Base-by-base conservation (phyloP, 805 yeast genomes). In the Lipomyces japonicus region DNA sequence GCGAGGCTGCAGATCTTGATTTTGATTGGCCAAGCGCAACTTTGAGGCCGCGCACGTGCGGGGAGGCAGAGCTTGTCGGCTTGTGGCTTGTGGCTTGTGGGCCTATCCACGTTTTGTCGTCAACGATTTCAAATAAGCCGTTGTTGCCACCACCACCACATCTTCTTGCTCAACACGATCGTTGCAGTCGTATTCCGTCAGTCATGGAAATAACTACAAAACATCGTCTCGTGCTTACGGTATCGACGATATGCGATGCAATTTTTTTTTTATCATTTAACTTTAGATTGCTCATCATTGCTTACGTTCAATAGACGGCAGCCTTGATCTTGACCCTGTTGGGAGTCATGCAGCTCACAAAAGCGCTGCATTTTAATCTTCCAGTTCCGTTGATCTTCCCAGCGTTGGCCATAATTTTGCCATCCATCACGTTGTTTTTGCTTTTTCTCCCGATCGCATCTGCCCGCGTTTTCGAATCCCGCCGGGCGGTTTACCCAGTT, bases 291-390 rank as follows among this genome's bases (percentile, higher is more conserved):
- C 44, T 18, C 16, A 30, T 1, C 35, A 7, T 7, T 37, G 26
- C 9, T 37, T 28, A 34, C 18, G 14, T 40, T 16, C 16, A 6
- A 28, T 31, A 51, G 56, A 40, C 51, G 38, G 35, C 39, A 39
- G 34, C 37, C 34, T 48, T 53, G 39, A 37, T 53, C n/a, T 46
- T 53, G 43, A 49, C 57, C 41, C 38, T 53, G 25, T 19, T 49
- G 30, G 57, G 50, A 4, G 44, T 53, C 25, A 53, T 53, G 57
- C 57, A 53, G 43, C 54, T 53, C 44, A 40, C 47, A 19, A 53
- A 53, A 41, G 31, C 41, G 26, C 42, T 44, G 4, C 57, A 53
- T 37, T 53, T 53, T 48, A 43, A 44, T 23, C 43, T 46, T 3
- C 57, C 57, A 14, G 14, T 53, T 6, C 24, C 57, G 12, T 19